Evolutionary conservation across 2,329 filamentous ascomycete species (phyloP), one percentile per base, ranked within the genome.

Genomic region (Phyllosticta paracitricarpa): DNA sequence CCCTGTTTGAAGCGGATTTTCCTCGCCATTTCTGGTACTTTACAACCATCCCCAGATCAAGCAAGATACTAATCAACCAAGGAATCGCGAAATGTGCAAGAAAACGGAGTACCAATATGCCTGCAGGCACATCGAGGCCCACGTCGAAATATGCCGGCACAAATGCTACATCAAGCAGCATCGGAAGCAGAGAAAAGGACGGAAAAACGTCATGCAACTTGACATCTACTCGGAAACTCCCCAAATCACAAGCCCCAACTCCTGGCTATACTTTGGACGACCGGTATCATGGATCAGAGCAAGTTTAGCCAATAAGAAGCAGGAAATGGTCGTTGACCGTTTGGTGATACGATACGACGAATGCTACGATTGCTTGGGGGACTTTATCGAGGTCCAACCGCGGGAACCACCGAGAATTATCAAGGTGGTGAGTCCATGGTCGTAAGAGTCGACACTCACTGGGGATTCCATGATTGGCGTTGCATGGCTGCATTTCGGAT

Each of bases 101-200:
- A 55, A 57, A 33, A 62, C 60, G 3, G 56, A 62, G 7, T 62
- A 58, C 33, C 22, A 56, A n/a, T 56, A 54, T n/a, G 56, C 60
- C 9, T 62, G 60, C 35, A 62, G 12, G 7, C 60, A 62, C 25
- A 55, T 62, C 52, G 60, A 62, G 26, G 57, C 60, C 22, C 30
- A 40, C 10, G 33, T 62, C n/a, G 48, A 52, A 35, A 51, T 62
- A 17, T 62, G 60, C n/a, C 30, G 51, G 24, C 58, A 62, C 25
- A 51, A 54, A 12, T 62, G 60, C 52, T 62, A 62, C n/a, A 25
- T 62, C 26, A 52, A 54, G 10, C 53, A 48, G 51, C 51, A 62
- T 40, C 35, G 35, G 9, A 25, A 58, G 17, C 26, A 52, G 28
- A 57, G n/a, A 22, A 57, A 30, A 17, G 30, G 53, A 48, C 54